These are phyloP conservation scores for Limtongia smithiae DNA, from an alignment of 805 yeast species.

Conservation along the genomic window DNA sequence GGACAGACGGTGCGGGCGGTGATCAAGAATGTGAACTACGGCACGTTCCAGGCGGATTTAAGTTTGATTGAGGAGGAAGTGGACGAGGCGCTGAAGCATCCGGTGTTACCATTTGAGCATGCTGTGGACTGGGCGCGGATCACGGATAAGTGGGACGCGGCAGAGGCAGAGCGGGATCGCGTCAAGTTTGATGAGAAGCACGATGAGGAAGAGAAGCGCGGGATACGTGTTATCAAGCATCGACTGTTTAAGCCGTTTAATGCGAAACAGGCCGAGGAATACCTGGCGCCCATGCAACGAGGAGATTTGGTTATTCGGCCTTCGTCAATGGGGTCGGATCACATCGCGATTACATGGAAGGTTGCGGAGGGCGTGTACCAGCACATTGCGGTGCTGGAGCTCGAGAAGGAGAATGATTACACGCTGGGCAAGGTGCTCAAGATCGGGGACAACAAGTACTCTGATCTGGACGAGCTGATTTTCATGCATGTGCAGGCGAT, in stretches of 20 bases:
- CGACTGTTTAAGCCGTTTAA: constrained; percentile 83
- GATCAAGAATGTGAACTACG: constrained; percentile 65
- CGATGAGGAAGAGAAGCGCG: constrained; percentile 63
- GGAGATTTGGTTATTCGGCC: constrained; percentile 96
- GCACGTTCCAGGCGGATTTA: constrained; percentile 67
- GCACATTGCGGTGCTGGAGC: constrained; percentile 82
- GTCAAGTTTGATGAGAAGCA: constrained; percentile 51
- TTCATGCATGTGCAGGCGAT: constrained; percentile 81
- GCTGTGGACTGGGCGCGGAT: constrained; percentile 42
- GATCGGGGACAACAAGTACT: constrained; percentile 68
- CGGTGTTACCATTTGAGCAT: constrained; percentile 33
- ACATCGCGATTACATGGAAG: constrained; percentile 93
- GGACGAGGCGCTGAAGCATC: constrained; percentile 44
- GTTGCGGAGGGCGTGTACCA: constrained; percentile 87
- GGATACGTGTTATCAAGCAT: constrained; percentile 81
- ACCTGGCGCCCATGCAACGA: constrained; percentile 77
- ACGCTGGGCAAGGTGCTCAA: constrained; percentile 55
- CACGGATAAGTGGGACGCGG: constrained; percentile 68
- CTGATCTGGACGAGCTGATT: constrained; percentile 90
- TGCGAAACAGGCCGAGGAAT: constrained; percentile 87
- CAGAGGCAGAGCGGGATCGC: constrained; percentile 64
- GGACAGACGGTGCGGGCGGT: constrained; percentile 89
- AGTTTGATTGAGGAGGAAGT: constrained; percentile 68
- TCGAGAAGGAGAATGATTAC: constrained; percentile 59
- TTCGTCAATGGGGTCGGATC: constrained; percentile 83